Evolutionary conservation across 139 green algal genomes (phyloP), one percentile per base, ranked within the genome.

Genomic region (Volvox reticuliferus): DNA sequence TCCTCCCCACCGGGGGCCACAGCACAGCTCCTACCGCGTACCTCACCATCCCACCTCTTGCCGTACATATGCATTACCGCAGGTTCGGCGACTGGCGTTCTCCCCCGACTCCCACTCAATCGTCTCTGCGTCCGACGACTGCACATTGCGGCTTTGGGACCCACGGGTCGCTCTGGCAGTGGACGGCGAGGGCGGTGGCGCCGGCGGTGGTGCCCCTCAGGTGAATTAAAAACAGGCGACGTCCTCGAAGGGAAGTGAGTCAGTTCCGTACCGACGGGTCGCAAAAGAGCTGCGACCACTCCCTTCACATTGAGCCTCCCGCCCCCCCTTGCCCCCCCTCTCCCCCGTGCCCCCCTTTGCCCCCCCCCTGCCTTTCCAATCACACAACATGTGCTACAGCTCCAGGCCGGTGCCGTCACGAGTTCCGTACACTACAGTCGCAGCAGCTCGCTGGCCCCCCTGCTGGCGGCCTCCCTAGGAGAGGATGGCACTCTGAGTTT

Each of bases 91-190:
- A 18, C 69, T 89, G 69, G 85, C 85, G 37, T 89, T 89, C 85
- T 82, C 69, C 18, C 68, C 85, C 36, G 85, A 71, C 44, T 67
- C 36, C 28, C 36, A 37, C 20, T 21, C n/a, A 20, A 35, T 89
- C 28, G 85, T 71, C 13, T 82, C 85, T 14, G 37, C 85, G 36
- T 73, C 69, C 28, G 85, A 88, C 67, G 67, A 88, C 67, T 80
- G 67, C 67, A 88, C 83, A 35, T 68, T 88, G 83, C 22, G 83
- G 67, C 83, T 88, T 63, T 88, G 83, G 83, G 83, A 88, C 55
- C 67, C 83, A 18, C 67, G 67, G 35, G 32, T 30, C 5, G 83
- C 83, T 21, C 35, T 88, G 61, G 13, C 12, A 16, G 28, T 12
- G 33, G 12, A 63, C 81, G 14, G 13, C 16, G 12, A 36, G 18